Evolutionary conservation across 352 stramenopile genomes (phyloP), one percentile per base, ranked within the genome.

Genomic region (Globisporangium emineosum): DNA sequence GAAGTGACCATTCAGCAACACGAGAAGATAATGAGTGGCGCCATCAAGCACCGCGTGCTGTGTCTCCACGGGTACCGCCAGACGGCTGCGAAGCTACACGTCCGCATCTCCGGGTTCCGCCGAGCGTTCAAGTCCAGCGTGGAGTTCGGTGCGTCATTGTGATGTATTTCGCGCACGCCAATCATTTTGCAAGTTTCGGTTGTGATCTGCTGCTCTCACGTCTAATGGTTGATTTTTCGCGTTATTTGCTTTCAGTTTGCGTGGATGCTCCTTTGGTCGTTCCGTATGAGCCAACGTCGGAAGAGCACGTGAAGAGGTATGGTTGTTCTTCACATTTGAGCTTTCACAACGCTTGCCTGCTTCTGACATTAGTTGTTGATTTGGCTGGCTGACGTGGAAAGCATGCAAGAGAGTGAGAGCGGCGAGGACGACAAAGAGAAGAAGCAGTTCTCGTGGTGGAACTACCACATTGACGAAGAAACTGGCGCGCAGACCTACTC

Each of bases 11-110:
- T 37, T 5, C 21, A 10, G 7, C 29, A 59, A 23, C 49, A 7
- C 40, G 12, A 47, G 13, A 17, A 21, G 21, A 5, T 21, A 5
- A 42, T 47, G 40, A 47, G 40, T 17, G 7, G 64, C 54, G 21
- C 47, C 15, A 76, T 77, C 61, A 94, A 91, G 74, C 75, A 75
- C 21, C 85, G 85, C 49, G 77, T 96, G 8, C 71, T 96, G 17
- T 96, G 87, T 68, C 76, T 96, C 19, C 87, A 96, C 63, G 87
- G 87, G 29, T 91, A 93, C 66, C 80, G 83, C 64, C 87, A 96
- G 71, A 88, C 83, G 60, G 85, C 72, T 25, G 64, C 78, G 52
- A 94, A 90, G 65, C 62, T 96, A 29, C 86, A 79, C 53, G 83
- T 75, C 1, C 81, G 85, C 64, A 91, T 96, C 30, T 79, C 83